Conservation (phyloP, 2,329 filamentous ascomycete species). For the Microcera coccophila region DNA sequence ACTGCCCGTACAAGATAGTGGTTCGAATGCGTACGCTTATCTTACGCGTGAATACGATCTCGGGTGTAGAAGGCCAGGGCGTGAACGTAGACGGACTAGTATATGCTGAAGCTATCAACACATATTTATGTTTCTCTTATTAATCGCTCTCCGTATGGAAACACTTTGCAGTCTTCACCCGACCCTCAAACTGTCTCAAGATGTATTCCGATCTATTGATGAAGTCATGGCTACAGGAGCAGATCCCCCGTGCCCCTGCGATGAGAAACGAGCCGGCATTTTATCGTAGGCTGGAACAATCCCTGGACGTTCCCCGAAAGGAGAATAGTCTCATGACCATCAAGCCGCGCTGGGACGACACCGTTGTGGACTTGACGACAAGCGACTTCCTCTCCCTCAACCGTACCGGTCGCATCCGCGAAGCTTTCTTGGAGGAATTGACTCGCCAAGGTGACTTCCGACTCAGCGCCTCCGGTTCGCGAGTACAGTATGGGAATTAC, state of each 20-base stretch:
- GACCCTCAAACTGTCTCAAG: too few species aligned
- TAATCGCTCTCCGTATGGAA: too few species aligned
- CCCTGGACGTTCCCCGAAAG: conserved; percentile 26
- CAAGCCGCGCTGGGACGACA: conserved; percentile 12
- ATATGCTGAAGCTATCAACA: too few species aligned
- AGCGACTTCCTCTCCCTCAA: conserved; percentile 63
- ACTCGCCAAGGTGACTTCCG: conserved; percentile 39
- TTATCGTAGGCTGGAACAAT: conserved; percentile 30
- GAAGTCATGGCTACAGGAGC: conserved; percentile 10
- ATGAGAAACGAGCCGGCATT: conserved; percentile 9
- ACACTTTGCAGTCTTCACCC: too few species aligned
- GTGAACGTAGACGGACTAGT: too few species aligned
- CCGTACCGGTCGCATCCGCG: conserved; percentile 42
- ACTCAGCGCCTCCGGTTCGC: conserved; percentile 51
- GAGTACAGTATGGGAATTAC: conserved; percentile 64
- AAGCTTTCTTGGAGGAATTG: conserved; percentile 47
- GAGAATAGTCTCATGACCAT: conserved; percentile 26
- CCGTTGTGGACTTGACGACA: conserved; percentile 54
- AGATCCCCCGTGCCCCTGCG: conserved; percentile 6
- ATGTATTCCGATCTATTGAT: too few species aligned
- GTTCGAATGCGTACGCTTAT: too few species aligned
- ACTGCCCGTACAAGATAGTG: too few species aligned
- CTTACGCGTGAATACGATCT: too few species aligned
- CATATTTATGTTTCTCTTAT: too few species aligned
- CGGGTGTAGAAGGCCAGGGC: too few species aligned